A percentile compares a stretch with the other conserved stretches of the same genome.
Evolutionary conservation across 1,284 basidiomycete species (phyloP).

Genomic region (Pisolithus thermaeus): DNA sequence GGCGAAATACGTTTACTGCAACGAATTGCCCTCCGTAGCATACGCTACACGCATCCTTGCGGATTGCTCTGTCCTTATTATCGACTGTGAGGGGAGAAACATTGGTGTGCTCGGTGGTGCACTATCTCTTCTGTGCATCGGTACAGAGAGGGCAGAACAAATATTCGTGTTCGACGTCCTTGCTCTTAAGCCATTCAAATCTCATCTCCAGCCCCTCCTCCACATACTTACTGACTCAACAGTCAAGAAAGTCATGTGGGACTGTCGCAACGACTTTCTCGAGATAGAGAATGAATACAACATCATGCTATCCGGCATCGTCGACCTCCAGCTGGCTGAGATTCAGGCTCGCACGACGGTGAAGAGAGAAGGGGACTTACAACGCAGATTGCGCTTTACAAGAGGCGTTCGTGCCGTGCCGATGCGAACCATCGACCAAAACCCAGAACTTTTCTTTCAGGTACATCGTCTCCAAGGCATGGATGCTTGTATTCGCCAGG

Average conservation of each 20-base stretch:
- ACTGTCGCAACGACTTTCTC: conserved; percentile 38
- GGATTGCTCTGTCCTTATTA: conserved; percentile 22
- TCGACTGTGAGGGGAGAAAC: conserved; percentile 36
- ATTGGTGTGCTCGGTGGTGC: conserved; percentile 32
- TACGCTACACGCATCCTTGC: conserved; percentile 18
- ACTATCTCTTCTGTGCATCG: conserved; percentile 38
- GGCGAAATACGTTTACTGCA: conserved; percentile 16
- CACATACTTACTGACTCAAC: conserved; percentile 23
- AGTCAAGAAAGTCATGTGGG: conserved; percentile 40
- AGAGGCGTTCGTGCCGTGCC: conserved; percentile 22
- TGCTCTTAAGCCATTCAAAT: conserved; percentile 19
- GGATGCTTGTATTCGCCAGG: conserved; percentile 21
- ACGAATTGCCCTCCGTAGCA: conserved; percentile 7
- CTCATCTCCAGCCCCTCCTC: conserved; percentile 21
- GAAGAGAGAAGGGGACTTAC: conserved; percentile 29
- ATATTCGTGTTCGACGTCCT: conserved; percentile 39
- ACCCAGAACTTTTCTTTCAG: conserved; percentile 22
- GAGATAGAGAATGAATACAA: conserved; percentile 31
- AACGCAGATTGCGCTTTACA: conserved; percentile 24
- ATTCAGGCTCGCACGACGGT: conserved; percentile 27
- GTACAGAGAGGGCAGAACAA: conserved; percentile 32
- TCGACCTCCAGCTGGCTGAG: conserved; percentile 41
- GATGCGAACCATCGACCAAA: conserved; percentile 19
- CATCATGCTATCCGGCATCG: conserved; percentile 27
- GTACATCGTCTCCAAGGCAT: conserved; percentile 30